Percentiles rank a stretch among this genome's conserved stretches.
These are phyloP conservation scores for Neonectria ditissima DNA, from an alignment of 2,329 filamentous ascomycete species.

Conservation along the genomic window DNA sequence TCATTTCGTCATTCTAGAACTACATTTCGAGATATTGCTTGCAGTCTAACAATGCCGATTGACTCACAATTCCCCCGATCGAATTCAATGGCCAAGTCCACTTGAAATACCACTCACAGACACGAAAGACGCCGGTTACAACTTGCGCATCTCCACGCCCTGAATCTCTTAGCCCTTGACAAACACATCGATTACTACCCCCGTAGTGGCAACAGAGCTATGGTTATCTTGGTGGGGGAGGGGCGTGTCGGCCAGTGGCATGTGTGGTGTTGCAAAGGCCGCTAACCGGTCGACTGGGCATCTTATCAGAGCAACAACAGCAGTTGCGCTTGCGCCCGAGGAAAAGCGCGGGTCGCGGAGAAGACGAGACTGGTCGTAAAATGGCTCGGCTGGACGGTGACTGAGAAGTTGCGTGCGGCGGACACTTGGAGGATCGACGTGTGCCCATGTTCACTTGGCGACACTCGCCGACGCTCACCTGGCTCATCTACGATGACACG, in stretches of 20 bases:
- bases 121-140: not conserved
- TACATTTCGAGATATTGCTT: not conserved
- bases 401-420: not conserved
- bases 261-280: not conserved
- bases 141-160: not conserved
- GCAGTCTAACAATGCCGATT: not conserved
- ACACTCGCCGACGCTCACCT: not conserved
- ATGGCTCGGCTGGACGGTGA: not conserved
- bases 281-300: conserved; percentile 1
- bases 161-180: not conserved
- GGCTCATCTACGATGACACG: not conserved
- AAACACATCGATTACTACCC: not conserved
- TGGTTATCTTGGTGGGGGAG: conserved; percentile 1
- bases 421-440: not conserved
- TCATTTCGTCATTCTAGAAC: not conserved
- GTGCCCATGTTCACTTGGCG: not conserved
- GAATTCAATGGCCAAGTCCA: too few relatives aligned
- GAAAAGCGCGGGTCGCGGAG: conserved; percentile 20
- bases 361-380: not conserved
- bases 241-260: not conserved
- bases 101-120: not conserved
- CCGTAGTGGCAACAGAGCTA: not conserved
- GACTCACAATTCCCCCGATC: too few relatives aligned
- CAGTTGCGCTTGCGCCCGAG: conserved; percentile 16
- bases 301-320: conserved; percentile 19